Evolutionary conservation across 1,284 basidiomycete genomes (phyloP).

Genomic region (Leccinum pachyderme): DNA sequence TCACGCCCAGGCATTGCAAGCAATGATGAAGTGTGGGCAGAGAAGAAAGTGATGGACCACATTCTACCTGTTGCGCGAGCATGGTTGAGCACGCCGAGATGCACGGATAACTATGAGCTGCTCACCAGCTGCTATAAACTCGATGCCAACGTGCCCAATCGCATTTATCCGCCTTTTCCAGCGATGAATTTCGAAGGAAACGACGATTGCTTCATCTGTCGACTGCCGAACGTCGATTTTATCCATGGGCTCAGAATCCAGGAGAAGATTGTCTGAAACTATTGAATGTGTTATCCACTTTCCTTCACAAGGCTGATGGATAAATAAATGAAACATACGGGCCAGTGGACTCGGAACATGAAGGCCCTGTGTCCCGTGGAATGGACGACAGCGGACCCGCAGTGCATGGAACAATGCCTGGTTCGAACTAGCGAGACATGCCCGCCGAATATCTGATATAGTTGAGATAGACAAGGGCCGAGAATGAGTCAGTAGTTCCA

Average conservation of each 20-base stretch:
- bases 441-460: conserved; percentile 58
- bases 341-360: conserved; percentile 11
- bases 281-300: conserved; percentile 9
- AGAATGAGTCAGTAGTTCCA: conserved; percentile 48
- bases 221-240: conserved; percentile 49
- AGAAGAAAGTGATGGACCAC: conserved; percentile 30
- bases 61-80: conserved; percentile 36
- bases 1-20: conserved; percentile 1
- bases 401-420: conserved; percentile 63
- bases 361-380: conserved; percentile 22
- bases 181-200: conserved; percentile 48
- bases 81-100: not conserved
- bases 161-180: conserved; percentile 71
- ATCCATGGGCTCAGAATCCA: conserved; percentile 53
- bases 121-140: conserved; percentile 61
- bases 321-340: conserved; percentile 11
- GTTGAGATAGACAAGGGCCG: conserved; percentile 50
- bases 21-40: conserved; percentile 7
- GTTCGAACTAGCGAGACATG: conserved; percentile 65
- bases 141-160: conserved; percentile 48
- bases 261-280: conserved; percentile 55
- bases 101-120: too few relatives aligned
- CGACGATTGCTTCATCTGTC: conserved; percentile 51
- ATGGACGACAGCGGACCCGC: conserved; percentile 30
- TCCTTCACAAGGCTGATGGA: too few relatives aligned